These are phyloP conservation scores for Claviceps spartinae DNA, from an alignment of 2,329 filamentous ascomycete genomes.

Conservation along the genomic window DNA sequence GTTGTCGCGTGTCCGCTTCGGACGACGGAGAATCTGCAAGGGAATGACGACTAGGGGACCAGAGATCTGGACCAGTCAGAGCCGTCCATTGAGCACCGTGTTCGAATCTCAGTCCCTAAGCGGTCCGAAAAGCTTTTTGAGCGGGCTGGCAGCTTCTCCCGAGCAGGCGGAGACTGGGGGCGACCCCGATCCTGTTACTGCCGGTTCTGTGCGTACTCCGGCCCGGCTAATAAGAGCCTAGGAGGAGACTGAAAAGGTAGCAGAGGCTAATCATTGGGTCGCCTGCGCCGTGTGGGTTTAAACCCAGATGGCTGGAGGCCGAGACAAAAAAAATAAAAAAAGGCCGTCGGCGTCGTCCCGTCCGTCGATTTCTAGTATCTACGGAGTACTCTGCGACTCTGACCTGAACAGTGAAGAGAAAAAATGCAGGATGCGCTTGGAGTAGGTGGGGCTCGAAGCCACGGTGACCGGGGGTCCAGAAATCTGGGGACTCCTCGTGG, in stretches of 20 bases:
- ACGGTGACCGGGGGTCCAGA: background rate
- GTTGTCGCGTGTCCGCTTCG: too few relatives aligned
- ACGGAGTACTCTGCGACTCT: background rate
- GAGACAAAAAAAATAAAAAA: too few relatives aligned
- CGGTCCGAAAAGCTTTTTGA: slow-evolving; percentile 5
- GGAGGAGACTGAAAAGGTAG: background rate
- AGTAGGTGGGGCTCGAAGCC: background rate
- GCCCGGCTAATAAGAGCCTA: background rate
- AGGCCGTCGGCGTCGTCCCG: too few relatives aligned
- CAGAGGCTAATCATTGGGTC: background rate
- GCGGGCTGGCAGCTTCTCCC: background rate
- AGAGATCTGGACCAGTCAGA: slow-evolving; percentile 9
- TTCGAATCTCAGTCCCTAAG: slow-evolving; percentile 8
- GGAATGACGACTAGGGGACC: background rate
- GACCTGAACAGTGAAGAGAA: background rate
- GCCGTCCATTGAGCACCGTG: slow-evolving; percentile 7
- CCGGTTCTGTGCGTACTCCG: background rate
- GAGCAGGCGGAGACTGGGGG: background rate
- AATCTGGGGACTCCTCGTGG: slow-evolving; percentile 1
- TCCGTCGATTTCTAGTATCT: background rate
- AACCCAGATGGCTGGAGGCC: too few relatives aligned
- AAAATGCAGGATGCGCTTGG: background rate
- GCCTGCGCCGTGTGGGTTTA: background rate
- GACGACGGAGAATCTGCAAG: background rate
- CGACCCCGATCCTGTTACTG: background rate